A percentile compares a stretch with the other conserved stretches of the same genome.
Evolutionary conservation across 305 asterid genomes (phyloP).

Genomic region (Andrographis paniculata): DNA sequence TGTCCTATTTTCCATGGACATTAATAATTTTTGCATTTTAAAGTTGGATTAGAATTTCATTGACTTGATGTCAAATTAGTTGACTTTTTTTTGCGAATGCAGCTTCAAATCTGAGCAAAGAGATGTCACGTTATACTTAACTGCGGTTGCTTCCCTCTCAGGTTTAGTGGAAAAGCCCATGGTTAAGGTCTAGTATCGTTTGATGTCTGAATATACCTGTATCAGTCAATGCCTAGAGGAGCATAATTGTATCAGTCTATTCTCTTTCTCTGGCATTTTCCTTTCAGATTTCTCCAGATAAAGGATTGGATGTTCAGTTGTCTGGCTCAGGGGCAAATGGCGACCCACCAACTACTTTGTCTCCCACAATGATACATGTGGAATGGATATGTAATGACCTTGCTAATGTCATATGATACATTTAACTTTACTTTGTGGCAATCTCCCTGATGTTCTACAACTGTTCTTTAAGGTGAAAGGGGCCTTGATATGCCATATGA

Average conservation of each 20-base stretch:
- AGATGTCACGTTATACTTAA: slow-evolving; percentile 62
- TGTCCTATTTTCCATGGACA: too few species aligned
- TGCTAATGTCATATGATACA: slow-evolving; percentile 2
- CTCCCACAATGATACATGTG: slow-evolving; percentile 57
- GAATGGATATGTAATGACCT: slow-evolving; percentile 73
- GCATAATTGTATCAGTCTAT: background rate
- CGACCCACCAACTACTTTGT: slow-evolving; percentile 72
- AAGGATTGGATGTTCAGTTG: slow-evolving; percentile 58
- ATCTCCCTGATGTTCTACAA: slow-evolving; percentile 19
- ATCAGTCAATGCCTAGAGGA: background rate
- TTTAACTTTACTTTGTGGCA: slow-evolving; percentile 4
- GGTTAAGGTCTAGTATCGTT: slow-evolving; percentile 39
- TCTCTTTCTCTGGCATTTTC: slow-evolving; percentile 4
- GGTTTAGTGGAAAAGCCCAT: slow-evolving; percentile 63
- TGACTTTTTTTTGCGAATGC: slow-evolving; percentile 9
- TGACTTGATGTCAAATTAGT: too few species aligned
- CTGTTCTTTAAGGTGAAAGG: slow-evolving; percentile 48
- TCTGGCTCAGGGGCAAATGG: slow-evolving; percentile 86
- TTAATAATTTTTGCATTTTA: too few species aligned
- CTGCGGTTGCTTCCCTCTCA: slow-evolving; percentile 69
- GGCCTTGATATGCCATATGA: slow-evolving; percentile 60
- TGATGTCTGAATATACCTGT: slow-evolving; percentile 9
- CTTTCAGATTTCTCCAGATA: slow-evolving; percentile 60
- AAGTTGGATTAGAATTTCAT: too few species aligned
- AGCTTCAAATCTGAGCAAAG: slow-evolving; percentile 79